These are phyloP conservation scores for Umbelopsis sp. DNA, from an alignment of 371 early-diverging fungal species.

Conservation along the genomic window DNA sequence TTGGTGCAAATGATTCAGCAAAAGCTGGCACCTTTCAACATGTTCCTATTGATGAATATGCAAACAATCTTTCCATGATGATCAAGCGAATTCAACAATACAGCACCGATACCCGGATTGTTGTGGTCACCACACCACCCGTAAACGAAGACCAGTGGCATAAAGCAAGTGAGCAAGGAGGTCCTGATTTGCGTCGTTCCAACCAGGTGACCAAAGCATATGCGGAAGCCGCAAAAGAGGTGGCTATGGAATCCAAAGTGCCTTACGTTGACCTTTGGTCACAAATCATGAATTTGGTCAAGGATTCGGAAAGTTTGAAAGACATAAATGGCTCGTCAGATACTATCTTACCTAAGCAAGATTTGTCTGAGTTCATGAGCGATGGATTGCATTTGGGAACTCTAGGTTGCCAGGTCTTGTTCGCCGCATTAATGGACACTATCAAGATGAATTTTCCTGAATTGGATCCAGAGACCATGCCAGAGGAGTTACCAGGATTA, in stretches of 20 bases:
- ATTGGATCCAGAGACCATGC: slow-evolving; percentile 43
- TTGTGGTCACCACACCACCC: slow-evolving; percentile 83
- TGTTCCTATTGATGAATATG: slow-evolving; percentile 67
- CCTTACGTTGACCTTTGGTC: slow-evolving; percentile 65
- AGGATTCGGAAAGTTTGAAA: neutral
- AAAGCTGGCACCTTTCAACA: slow-evolving; percentile 54
- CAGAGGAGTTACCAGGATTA: slow-evolving; percentile 37
- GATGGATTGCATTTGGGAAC: slow-evolving; percentile 72
- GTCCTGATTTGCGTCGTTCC: slow-evolving; percentile 49
- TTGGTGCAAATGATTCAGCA: slow-evolving; percentile 87
- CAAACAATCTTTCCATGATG: slow-evolving; percentile 59
- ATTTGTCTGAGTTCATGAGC: slow-evolving; percentile 41
- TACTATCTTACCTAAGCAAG: neutral
- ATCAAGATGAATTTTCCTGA: slow-evolving; percentile 39
- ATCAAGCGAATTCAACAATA: slow-evolving; percentile 54
- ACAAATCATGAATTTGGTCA: slow-evolving; percentile 38
- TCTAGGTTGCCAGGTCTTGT: slow-evolving; percentile 54
- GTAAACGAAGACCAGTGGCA: slow-evolving; percentile 63
- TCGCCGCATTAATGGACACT: slow-evolving; percentile 33
- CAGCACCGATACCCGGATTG: slow-evolving; percentile 57
- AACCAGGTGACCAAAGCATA: slow-evolving; percentile 51
- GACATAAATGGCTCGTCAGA: neutral
- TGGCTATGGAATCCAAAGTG: slow-evolving; percentile 50
- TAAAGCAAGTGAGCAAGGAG: slow-evolving; percentile 34
- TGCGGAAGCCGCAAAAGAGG: slow-evolving; percentile 55